Percentiles rank a stretch among this genome's conserved stretches.
phyloP scores from a whole-genome alignment of 129 eudicot genomes.

The Escallonia rubra region DNA sequence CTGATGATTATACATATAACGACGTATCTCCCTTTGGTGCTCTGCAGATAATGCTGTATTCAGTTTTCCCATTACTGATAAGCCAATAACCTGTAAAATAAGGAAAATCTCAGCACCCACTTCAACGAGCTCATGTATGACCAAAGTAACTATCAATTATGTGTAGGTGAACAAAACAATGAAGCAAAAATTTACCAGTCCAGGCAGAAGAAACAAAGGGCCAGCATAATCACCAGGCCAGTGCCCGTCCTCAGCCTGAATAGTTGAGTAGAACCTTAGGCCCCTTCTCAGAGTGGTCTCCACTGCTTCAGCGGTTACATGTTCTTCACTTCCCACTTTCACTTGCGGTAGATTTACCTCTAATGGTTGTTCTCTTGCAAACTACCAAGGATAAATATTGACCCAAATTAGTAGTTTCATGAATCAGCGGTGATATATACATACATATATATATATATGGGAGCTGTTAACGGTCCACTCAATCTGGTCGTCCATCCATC shows the following conservation, averaged over 20 bases:
- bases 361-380: not conserved
- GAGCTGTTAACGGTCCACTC: no score
- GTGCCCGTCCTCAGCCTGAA: slow-evolving; percentile 64
- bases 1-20: slow-evolving; percentile 6
- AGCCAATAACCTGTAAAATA: slow-evolving; percentile 3
- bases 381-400: no score
- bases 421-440: no score
- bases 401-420: no score
- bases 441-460: no score
- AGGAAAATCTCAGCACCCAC: no score
- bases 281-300: slow-evolving; percentile 40
- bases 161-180: no score
- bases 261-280: slow-evolving; percentile 44
- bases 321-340: slow-evolving; percentile 31
- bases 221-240: slow-evolving; percentile 80
- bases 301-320: slow-evolving; percentile 39
- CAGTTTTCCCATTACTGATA: slow-evolving; percentile 25
- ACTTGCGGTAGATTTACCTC: not conserved
- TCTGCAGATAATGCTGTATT: slow-evolving; percentile 30
- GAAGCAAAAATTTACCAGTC: slow-evolving; percentile 34
- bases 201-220: slow-evolving; percentile 60
- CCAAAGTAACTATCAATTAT: no score
- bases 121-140: no score
- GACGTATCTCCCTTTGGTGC: slow-evolving; percentile 51
- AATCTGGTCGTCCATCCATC: no score